Conservation (phyloP, 768 basidiomycete genomes). For the Pisolithus orientalis region DNA sequence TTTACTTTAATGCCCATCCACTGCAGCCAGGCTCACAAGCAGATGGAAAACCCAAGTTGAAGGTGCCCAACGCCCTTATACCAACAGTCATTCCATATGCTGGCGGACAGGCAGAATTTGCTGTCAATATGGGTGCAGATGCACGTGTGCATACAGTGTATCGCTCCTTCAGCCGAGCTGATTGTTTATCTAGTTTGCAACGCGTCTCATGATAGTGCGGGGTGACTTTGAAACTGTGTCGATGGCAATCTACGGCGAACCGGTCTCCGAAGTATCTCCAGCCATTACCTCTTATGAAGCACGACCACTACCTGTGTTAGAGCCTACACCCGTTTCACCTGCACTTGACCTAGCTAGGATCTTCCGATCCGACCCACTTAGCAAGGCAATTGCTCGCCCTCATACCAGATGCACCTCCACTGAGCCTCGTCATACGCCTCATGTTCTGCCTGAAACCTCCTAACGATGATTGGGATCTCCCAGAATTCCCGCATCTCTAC, state of each 20-base stretch:
- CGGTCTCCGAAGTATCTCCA: constrained; percentile 40
- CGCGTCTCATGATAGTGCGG: constrained; percentile 75
- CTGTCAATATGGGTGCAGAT: constrained; percentile 64
- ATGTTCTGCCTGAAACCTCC: constrained; percentile 78
- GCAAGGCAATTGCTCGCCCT: constrained; percentile 57
- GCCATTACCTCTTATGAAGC: constrained; percentile 38
- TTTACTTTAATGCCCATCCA: constrained; percentile 70
- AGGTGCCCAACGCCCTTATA: constrained; percentile 64
- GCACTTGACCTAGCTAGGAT: constrained; percentile 57
- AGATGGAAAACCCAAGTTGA: constrained; percentile 50
- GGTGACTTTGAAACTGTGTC: constrained; percentile 66
- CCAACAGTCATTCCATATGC: constrained; percentile 68
- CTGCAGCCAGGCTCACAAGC: constrained; percentile 34
- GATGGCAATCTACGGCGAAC: constrained; percentile 42
- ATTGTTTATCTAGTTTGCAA: constrained; percentile 46
- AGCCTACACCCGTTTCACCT: constrained; percentile 36
- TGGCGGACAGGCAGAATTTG: constrained; percentile 61
- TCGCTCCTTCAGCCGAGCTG: neutral
- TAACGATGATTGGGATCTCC: constrained; percentile 75
- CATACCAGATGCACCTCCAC: constrained; percentile 56
- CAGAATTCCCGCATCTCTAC: constrained; percentile 65
- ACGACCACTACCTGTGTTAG: constrained; percentile 29
- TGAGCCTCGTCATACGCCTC: constrained; percentile 59
- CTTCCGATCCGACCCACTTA: constrained; percentile 52
- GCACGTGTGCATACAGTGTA: constrained; percentile 31